These are phyloP conservation scores for Yamadazyma mexicana DNA, from an alignment of 1,139 yeast species.

Conservation along the genomic window DNA sequence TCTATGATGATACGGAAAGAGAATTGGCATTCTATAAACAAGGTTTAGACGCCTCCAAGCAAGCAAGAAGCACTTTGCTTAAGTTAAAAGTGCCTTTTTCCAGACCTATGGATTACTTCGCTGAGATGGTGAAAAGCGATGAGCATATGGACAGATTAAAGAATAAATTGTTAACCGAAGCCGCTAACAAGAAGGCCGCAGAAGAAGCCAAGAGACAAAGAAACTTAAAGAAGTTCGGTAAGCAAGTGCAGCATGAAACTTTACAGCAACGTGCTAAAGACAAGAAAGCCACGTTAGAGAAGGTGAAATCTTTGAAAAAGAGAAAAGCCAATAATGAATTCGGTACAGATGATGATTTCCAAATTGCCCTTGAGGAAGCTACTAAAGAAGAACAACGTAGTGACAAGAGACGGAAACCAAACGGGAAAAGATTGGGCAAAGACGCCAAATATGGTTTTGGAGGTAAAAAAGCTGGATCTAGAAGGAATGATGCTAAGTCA, in stretches of 20 bases:
- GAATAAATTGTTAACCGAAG: conserved; percentile 78
- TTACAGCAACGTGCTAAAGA: conserved; percentile 93
- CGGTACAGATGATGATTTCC: conserved; percentile 57
- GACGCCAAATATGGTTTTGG: conserved; percentile 65
- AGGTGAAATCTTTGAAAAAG: conserved; percentile 83
- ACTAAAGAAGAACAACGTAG: conserved; percentile 44
- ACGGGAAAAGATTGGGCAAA: conserved; percentile 61
- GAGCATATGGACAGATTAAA: conserved; percentile 97
- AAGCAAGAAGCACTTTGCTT: conserved; percentile 65
- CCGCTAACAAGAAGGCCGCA: conserved; percentile 86
- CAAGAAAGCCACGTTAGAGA: conserved; percentile 87
- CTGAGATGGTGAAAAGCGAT: conserved; percentile 97
- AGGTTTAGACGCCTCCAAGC: conserved; percentile 79
- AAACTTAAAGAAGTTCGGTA: conserved; percentile 93
- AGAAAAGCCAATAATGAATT: conserved; percentile 81
- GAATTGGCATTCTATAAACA: conserved; percentile 78
- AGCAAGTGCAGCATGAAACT: conserved; percentile 93
- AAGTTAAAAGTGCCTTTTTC: conserved; percentile 81
- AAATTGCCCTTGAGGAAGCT: conserved; percentile 88
- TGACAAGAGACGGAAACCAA: conserved; percentile 52
- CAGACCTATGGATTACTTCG: conserved; percentile 94
- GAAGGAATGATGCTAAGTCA: conserved; percentile 74
- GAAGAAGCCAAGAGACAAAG: conserved; percentile 95
- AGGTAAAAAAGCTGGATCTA: conserved; percentile 73
- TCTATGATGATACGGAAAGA: conserved; percentile 90